Conservation (phyloP, 2,329 filamentous ascomycete species). For the Zymoseptoria tritici region DNA sequence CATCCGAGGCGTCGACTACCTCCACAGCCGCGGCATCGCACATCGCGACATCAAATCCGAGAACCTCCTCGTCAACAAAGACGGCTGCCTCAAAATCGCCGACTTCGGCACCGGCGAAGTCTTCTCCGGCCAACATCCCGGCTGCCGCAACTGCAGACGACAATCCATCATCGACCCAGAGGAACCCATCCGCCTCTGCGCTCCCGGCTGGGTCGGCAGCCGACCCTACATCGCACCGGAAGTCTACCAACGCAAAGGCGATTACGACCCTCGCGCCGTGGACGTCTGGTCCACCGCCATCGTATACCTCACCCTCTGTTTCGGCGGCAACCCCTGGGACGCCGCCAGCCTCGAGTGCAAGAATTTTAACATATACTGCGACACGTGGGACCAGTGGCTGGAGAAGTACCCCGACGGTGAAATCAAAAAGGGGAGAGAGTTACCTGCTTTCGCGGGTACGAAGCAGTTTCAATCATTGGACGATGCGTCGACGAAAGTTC, state of each 20-base stretch:
- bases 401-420: constrained; percentile 45
- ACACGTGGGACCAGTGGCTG: constrained; percentile 64
- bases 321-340: constrained; percentile 66
- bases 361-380: constrained; percentile 58
- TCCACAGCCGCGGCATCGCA: constrained; percentile 77
- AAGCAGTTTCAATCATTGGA: constrained; percentile 60
- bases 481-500: constrained; percentile 59
- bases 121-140: constrained; percentile 74
- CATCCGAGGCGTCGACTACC: constrained; percentile 70
- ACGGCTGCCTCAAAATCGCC: constrained; percentile 80
- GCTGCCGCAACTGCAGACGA: constrained; percentile 45
- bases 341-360: constrained; percentile 50
- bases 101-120: constrained; percentile 88
- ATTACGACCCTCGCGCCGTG: constrained; percentile 67
- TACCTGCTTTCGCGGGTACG: constrained; percentile 52
- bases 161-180: constrained; percentile 66
- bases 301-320: constrained; percentile 70
- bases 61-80: constrained; percentile 70
- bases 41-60: constrained; percentile 89
- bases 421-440: constrained; percentile 38
- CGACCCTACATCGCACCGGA: constrained; percentile 83
- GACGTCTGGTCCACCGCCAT: constrained; percentile 85
- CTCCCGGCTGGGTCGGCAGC: constrained; percentile 76
- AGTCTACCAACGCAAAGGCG: constrained; percentile 60
- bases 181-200: constrained; percentile 62